Conservation (phyloP, 208 protist genomes). For the Trypanosoma cruzi region DNA sequence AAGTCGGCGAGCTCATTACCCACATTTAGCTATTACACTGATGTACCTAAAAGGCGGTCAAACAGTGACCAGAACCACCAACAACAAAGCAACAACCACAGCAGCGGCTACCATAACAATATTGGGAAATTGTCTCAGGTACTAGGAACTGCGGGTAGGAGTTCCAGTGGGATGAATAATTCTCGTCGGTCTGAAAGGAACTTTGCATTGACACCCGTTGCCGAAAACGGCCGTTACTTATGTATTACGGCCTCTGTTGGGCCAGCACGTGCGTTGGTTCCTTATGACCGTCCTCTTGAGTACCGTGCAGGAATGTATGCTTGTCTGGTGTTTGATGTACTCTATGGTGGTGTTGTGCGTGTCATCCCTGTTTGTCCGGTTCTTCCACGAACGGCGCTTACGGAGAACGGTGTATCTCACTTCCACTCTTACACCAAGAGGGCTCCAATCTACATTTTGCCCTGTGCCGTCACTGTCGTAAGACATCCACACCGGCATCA, state of each 20-base stretch:
- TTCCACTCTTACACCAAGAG: slow-evolving; percentile 33
- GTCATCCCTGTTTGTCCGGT: slow-evolving; percentile 71
- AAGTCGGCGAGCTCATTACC: not conserved
- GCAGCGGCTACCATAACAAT: not conserved
- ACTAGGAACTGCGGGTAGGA: not conserved
- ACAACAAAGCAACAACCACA: not conserved
- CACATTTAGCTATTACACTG: slow-evolving; percentile 20
- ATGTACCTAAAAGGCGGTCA: not conserved
- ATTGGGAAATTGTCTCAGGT: not conserved
- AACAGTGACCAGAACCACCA: not conserved
- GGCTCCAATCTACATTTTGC: slow-evolving; percentile 59
- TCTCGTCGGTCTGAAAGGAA: not conserved
- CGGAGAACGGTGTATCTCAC: slow-evolving; percentile 34
- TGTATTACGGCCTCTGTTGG: slow-evolving; percentile 71
- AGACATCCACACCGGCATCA: not conserved
- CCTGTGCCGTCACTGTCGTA: slow-evolving; percentile 52
- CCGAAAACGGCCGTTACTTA: slow-evolving; percentile 72
- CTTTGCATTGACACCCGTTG: slow-evolving; percentile 38
- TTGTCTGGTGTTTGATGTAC: slow-evolving; percentile 70
- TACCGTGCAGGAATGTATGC: slow-evolving; percentile 60
- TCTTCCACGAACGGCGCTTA: slow-evolving; percentile 35
- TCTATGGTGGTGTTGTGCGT: slow-evolving; percentile 54
- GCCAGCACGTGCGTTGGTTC: slow-evolving; percentile 48
- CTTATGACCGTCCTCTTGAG: slow-evolving; percentile 41
- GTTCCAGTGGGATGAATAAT: not conserved